phyloP scores from a whole-genome alignment of 1,284 basidiomycete species.

The Moniliophthora roreri region DNA sequence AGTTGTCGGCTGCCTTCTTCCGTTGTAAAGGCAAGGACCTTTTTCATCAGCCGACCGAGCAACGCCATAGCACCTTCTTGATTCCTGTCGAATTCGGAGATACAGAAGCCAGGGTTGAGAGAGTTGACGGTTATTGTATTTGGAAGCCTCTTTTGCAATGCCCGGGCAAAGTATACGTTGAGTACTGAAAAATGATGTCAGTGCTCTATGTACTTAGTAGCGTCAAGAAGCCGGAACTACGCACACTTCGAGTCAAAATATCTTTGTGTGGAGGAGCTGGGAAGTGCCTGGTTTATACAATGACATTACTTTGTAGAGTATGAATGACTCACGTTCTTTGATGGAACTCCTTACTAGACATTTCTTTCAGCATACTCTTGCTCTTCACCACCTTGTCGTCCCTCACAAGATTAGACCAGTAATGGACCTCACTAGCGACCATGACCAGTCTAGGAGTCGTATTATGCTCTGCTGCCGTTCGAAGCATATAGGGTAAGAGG shows the following conservation, averaged over 20 bases:
- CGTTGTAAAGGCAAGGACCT: constrained; percentile 29
- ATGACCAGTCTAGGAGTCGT: constrained; percentile 34
- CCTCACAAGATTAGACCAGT: constrained; percentile 22
- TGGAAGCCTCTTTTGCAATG: constrained; percentile 33
- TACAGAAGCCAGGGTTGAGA: constrained; percentile 49
- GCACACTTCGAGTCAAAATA: constrained; percentile 31
- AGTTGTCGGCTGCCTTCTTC: constrained; percentile 44
- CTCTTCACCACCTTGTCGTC: constrained; percentile 21
- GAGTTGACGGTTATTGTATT: constrained; percentile 32
- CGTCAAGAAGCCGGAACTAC: constrained; percentile 13
- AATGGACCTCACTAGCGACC: constrained; percentile 39
- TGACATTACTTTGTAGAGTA: no score
- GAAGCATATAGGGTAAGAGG: constrained; percentile 39
- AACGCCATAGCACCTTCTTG: constrained; percentile 16
- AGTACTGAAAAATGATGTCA: constrained; percentile 31
- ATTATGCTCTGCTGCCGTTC: constrained; percentile 30
- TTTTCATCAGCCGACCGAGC: constrained; percentile 23
- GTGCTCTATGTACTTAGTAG: background rate
- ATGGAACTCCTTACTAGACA: constrained; percentile 32
- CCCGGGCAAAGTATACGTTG: constrained; percentile 41
- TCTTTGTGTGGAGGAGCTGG: no score
- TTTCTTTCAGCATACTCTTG: constrained; percentile 26
- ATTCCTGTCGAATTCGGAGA: constrained; percentile 37
- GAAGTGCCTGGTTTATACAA: no score
- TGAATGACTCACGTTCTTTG: constrained; percentile 20